These are phyloP conservation scores for Cyclocybe aegerita DNA, from an alignment of 768 basidiomycete species.

Conservation along the genomic window DNA sequence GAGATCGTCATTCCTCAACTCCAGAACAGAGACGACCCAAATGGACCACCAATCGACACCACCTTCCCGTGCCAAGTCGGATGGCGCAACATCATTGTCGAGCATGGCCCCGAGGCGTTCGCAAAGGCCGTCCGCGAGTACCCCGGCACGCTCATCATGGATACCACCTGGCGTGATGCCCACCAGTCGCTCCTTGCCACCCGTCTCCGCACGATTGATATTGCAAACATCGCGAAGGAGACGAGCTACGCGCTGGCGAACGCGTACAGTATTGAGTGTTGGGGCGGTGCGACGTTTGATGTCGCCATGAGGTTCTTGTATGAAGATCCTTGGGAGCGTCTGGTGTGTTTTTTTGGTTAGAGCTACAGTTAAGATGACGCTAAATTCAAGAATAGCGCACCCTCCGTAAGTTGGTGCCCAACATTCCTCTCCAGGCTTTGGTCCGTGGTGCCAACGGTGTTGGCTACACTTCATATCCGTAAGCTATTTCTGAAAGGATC, in stretches of 20 bases:
- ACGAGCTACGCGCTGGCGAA: slow-evolving; percentile 94
- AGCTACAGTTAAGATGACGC: slow-evolving; percentile 8
- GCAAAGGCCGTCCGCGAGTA: slow-evolving; percentile 97
- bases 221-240: slow-evolving; percentile 98
- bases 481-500: slow-evolving; percentile 25
- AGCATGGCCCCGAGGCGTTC: slow-evolving; percentile 96
- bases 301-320: slow-evolving; percentile 99
- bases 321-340: slow-evolving; percentile 98
- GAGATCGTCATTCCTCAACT: slow-evolving; percentile 85
- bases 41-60: slow-evolving; percentile 74
- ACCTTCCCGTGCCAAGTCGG: slow-evolving; percentile 82
- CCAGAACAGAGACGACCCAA: slow-evolving; percentile 74
- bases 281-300: slow-evolving; percentile 99
- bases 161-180: slow-evolving; percentile 99
- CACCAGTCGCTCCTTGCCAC: slow-evolving; percentile 98
- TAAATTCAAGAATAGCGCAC: slow-evolving; percentile 57
- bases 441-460: slow-evolving; percentile 99
- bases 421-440: slow-evolving; percentile 97
- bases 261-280: slow-evolving; percentile 96
- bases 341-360: slow-evolving; percentile 48
- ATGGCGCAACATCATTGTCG: slow-evolving; percentile 98
- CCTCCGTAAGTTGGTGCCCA: slow-evolving; percentile 93
- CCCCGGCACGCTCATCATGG: slow-evolving; percentile 94
- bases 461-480: slow-evolving; percentile 98
- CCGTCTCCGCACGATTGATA: slow-evolving; percentile 92